phyloP scores from a whole-genome alignment of 2,329 filamentous ascomycete species.

The Fusarium subtropicale region DNA sequence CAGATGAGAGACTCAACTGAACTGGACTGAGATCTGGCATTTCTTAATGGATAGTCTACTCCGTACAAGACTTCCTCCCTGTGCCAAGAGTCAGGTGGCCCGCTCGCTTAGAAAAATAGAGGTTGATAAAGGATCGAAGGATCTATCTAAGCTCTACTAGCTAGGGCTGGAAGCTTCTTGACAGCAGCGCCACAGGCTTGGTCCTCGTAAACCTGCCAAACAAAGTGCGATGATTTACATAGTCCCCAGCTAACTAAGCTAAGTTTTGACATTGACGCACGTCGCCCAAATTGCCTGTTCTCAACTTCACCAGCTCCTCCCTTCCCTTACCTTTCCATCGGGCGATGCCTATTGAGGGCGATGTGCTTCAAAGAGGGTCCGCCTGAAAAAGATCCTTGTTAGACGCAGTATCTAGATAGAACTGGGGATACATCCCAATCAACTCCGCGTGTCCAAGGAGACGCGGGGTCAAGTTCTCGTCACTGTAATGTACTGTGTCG shows the following conservation, averaged over 20 bases:
- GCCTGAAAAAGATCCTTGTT: conserved; percentile 22
- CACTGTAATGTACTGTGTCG: not conserved
- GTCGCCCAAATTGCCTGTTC: conserved; percentile 23
- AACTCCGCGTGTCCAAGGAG: not conserved
- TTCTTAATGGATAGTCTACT: not conserved
- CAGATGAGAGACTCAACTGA: not conserved
- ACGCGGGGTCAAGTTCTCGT: conserved; percentile 19
- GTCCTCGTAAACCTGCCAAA: conserved; percentile 26
- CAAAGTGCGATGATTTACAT: conserved; percentile 8
- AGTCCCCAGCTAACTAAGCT: not conserved
- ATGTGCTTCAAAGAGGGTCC: conserved; percentile 25
- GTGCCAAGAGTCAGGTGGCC: conserved; percentile 6
- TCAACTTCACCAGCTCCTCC: not conserved
- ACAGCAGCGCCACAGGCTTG: conserved; percentile 25
- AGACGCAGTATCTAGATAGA: not conserved
- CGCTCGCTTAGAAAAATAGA: conserved; percentile 2
- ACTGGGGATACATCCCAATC: conserved; percentile 8
- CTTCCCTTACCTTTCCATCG: conserved; percentile 7
- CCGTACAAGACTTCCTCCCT: not conserved
- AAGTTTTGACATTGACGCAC: not conserved
- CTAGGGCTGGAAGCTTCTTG: conserved; percentile 31
- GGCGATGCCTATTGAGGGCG: conserved; percentile 35
- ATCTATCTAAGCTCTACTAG: conserved; percentile 24
- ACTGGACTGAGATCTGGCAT: conserved; percentile 12
- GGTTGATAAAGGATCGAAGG: conserved; percentile 21